A percentile compares a stretch with the other conserved stretches of the same genome.
phyloP scores from a whole-genome alignment of 371 early-diverging fungal species.

The Mucor lusitanicus region DNA sequence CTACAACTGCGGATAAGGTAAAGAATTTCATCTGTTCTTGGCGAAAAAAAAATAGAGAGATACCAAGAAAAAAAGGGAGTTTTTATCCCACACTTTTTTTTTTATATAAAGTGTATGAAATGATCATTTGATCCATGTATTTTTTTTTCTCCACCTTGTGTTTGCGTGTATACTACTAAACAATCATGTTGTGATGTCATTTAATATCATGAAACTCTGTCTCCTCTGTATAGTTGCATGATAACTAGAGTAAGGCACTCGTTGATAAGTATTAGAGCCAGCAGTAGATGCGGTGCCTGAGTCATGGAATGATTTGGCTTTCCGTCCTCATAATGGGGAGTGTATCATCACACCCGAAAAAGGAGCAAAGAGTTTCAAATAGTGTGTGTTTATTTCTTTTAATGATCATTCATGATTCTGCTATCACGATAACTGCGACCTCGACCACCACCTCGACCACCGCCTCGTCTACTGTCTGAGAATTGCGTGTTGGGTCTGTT shows the following conservation, averaged over 20 bases:
- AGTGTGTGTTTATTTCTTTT: not conserved
- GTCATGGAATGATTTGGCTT: not conserved
- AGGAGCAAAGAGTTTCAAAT: not conserved
- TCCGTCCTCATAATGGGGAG: not conserved
- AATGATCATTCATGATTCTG: slow-evolving; percentile 18
- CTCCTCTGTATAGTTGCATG: not conserved
- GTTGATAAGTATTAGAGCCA: too few species aligned
- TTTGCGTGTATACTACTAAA: not conserved
- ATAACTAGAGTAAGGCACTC: too few species aligned
- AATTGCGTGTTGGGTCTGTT: slow-evolving; percentile 43
- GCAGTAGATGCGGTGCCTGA: too few species aligned
- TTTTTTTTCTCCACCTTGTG: not conserved
- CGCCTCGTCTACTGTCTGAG: slow-evolving; percentile 22
- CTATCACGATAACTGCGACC: slow-evolving; percentile 33
- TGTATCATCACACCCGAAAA: not conserved
- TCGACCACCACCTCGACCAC: slow-evolving; percentile 13
- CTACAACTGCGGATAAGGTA: slow-evolving; percentile 31
- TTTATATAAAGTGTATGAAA: not conserved
- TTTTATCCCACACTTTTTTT: slow-evolving; percentile 7
- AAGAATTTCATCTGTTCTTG: slow-evolving; percentile 34
- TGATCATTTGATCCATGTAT: slow-evolving; percentile 4
- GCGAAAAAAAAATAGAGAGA: slow-evolving; percentile 2
- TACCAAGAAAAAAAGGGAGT: slow-evolving; percentile 7
- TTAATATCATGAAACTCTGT: not conserved
- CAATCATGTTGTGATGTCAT: slow-evolving; percentile 5